Evolutionary conservation across 2,329 filamentous ascomycete genomes (phyloP).

Genomic region (Stagonosporopsis tanaceti): DNA sequence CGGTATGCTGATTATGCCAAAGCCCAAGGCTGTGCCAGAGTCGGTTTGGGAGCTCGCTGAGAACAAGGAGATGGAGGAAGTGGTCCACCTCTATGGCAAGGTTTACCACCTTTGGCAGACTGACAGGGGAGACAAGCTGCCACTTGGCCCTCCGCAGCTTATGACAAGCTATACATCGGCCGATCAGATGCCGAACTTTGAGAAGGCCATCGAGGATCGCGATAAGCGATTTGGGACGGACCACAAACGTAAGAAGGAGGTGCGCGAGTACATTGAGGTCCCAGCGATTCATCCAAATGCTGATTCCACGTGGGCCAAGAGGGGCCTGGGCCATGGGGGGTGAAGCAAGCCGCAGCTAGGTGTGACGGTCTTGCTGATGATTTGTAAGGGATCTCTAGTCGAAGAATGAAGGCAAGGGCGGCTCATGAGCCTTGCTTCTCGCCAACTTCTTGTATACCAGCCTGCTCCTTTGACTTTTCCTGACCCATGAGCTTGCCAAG

Average conservation of each 20-base stretch:
- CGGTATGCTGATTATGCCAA: constrained; percentile 82
- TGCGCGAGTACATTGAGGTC: constrained; percentile 61
- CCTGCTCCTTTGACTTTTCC: constrained; percentile 27
- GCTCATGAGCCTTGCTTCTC: constrained; percentile 28
- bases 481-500: constrained; percentile 50
- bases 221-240: constrained; percentile 64
- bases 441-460: constrained; percentile 43
- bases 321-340: constrained; percentile 23
- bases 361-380: too few species aligned
- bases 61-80: constrained; percentile 79
- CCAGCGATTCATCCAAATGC: constrained; percentile 59
- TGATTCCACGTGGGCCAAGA: constrained; percentile 57
- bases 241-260: constrained; percentile 60
- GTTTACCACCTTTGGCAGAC: constrained; percentile 88
- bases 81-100: constrained; percentile 81
- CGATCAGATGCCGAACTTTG: constrained; percentile 57
- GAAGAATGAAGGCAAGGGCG: background rate
- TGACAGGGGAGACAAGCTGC: constrained; percentile 73
- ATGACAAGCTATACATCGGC: constrained; percentile 68
- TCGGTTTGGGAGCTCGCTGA: constrained; percentile 78
- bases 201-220: constrained; percentile 58
- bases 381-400: background rate
- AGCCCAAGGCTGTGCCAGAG: constrained; percentile 62
- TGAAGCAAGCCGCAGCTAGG: background rate
- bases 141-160: constrained; percentile 67